Base-by-base conservation (phyloP, 768 basidiomycete genomes). In the Tulasnella calospora region DNA sequence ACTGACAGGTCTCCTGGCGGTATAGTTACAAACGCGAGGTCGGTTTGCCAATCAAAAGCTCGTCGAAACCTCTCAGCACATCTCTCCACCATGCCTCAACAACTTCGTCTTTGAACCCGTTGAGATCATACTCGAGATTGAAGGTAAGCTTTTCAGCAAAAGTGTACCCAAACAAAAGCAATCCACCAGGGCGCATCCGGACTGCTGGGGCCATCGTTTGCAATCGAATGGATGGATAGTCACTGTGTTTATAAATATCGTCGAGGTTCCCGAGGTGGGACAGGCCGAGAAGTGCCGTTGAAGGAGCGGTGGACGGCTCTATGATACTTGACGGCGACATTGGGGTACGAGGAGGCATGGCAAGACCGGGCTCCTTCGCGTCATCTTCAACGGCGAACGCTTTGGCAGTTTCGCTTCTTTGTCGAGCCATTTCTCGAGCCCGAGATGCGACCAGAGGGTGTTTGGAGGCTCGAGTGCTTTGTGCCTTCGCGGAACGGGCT, bases 181-280 rank as follows among this genome's bases (percentile, higher is more conserved):
- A 91, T 2, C 90, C 93, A 13, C 92, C 90, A 0, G 88, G 82
- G 3, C 93, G 89, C 82, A 95, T 93, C 23, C 94, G 88, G 9
- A 91, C 93, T 2, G 93, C 94, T 1, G 94, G 94, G 33, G 92
- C 94, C 44, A 95, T 86, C 6, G 90, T 91, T 80, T 92, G 89
- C 27, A 95, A 85, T 82, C 87, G 83, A 79, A 94, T 84, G 3
- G 83, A 80, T 23, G 88, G 87, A 84, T 88, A 94, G 1, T 84
- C 80, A 10, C 86, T 84, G 82, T 94, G 93, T 80, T 90, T 89
- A 85, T 94, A 95, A 40, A 91, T 92, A 2, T 89, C 91, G 82
- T 95, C 93, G 74, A 95, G 85, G 82, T 94, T 94, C 1, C 94
- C 94, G 23, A 95, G 87, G 79, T 95, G 86, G 9, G 94, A 95